Percentiles rank a stretch among this genome's conserved stretches.
These are phyloP conservation scores for Kalaharituber pfeilii DNA, from an alignment of 2,329 filamentous ascomycete species.

Conservation along the genomic window DNA sequence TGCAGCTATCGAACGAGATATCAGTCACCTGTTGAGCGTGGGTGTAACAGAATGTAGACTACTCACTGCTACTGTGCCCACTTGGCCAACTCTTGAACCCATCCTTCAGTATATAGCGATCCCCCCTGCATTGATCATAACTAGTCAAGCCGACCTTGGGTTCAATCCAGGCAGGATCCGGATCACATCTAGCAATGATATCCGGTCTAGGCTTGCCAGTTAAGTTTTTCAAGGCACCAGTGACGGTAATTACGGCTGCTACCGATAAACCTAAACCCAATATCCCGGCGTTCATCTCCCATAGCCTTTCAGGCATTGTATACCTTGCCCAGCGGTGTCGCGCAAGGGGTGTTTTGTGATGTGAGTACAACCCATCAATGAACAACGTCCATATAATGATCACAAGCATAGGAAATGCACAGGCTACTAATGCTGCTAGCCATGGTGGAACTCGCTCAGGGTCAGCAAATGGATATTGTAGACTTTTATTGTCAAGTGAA, in stretches of 20 bases:
- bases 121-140: constrained; percentile 34
- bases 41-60: neutral
- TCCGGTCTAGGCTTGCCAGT: constrained; percentile 43
- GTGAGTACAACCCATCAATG: constrained; percentile 42
- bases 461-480: constrained; percentile 41
- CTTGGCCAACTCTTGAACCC: constrained; percentile 43
- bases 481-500: constrained; percentile 37
- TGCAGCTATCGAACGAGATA: constrained; percentile 28
- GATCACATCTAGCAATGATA: constrained; percentile 39
- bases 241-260: constrained; percentile 40
- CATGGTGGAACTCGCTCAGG: constrained; percentile 38
- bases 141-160: constrained; percentile 29
- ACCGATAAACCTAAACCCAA: constrained; percentile 39
- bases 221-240: constrained; percentile 40
- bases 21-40: neutral
- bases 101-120: constrained; percentile 38
- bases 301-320: constrained; percentile 39
- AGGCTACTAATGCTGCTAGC: constrained; percentile 34
- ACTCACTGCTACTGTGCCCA: constrained; percentile 38
- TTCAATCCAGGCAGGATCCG: constrained; percentile 27
- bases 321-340: constrained; percentile 31
- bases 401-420: constrained; percentile 33
- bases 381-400: constrained; percentile 40
- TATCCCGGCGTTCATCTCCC: constrained; percentile 44
- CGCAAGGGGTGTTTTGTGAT: constrained; percentile 27